These are phyloP conservation scores for Aspergillus persii DNA, from an alignment of 2,329 filamentous ascomycete genomes.

Conservation along the genomic window DNA sequence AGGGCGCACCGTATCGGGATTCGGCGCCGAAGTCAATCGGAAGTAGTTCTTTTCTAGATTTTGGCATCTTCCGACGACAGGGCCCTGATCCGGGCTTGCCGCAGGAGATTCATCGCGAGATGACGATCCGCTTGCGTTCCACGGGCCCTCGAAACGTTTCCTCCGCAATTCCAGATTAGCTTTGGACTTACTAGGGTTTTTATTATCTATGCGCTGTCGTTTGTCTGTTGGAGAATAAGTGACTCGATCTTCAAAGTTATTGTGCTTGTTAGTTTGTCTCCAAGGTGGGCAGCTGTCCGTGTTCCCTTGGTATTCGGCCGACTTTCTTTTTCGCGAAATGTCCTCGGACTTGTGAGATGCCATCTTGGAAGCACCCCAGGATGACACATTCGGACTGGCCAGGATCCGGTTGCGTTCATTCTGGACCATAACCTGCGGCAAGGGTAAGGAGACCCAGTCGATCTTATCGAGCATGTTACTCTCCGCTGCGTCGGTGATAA, in stretches of 20 bases:
- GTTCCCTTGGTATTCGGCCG: slow-evolving; percentile 59
- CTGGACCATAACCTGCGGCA: slow-evolving; percentile 81
- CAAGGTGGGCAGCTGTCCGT: slow-evolving; percentile 63
- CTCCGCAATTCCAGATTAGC: slow-evolving; percentile 83
- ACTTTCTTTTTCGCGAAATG: slow-evolving; percentile 76
- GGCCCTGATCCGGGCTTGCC: slow-evolving; percentile 53
- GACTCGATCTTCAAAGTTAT: slow-evolving; percentile 71
- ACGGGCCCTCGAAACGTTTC: slow-evolving; percentile 71
- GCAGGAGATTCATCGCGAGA: slow-evolving; percentile 49
- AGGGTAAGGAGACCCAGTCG: slow-evolving; percentile 78
- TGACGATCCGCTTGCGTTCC: slow-evolving; percentile 40
- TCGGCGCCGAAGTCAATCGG: slow-evolving; percentile 84
- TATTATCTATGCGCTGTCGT: slow-evolving; percentile 48
- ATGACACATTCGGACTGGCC: slow-evolving; percentile 44
- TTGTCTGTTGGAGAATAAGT: slow-evolving; percentile 59
- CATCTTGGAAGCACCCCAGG: slow-evolving; percentile 28
- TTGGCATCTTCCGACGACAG: slow-evolving; percentile 82
- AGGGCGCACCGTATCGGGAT: slow-evolving; percentile 84
- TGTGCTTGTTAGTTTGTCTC: slow-evolving; percentile 66
- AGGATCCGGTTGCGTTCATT: slow-evolving; percentile 60
- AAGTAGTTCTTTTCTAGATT: slow-evolving; percentile 90
- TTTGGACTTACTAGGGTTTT: slow-evolving; percentile 80
- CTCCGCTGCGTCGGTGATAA: slow-evolving; percentile 80
- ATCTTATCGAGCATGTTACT: slow-evolving; percentile 67
- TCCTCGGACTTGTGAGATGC: slow-evolving; percentile 21